Evolutionary conservation across 2,329 filamentous ascomycete species (phyloP).

Genomic region (Calonectria crousiana): DNA sequence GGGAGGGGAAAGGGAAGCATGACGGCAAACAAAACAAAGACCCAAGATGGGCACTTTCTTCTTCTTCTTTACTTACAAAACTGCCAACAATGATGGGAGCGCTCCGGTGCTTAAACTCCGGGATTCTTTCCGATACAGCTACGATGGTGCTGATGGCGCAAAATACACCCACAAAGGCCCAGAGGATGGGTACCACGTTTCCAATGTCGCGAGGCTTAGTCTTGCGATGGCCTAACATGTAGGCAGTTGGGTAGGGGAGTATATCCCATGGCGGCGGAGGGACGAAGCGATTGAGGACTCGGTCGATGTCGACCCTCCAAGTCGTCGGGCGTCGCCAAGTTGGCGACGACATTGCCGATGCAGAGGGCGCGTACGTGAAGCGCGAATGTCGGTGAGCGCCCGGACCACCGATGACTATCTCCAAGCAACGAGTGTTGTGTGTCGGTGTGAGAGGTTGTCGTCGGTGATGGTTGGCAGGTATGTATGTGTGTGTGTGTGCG

Average conservation of each 20-base stretch:
- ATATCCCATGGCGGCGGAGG: conserved; percentile 73
- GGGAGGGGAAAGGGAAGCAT: not conserved
- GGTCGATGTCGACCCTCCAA: conserved; percentile 81
- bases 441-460: not conserved
- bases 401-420: not conserved
- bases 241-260: conserved; percentile 75
- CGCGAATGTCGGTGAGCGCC: not conserved
- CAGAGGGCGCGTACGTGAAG: not conserved
- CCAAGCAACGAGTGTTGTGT: not conserved
- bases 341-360: conserved; percentile 26
- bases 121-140: conserved; percentile 65
- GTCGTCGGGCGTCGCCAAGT: conserved; percentile 28
- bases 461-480: not conserved
- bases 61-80: conserved; percentile 67
- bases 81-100: conserved; percentile 75
- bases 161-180: conserved; percentile 76
- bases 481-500: not conserved
- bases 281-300: conserved; percentile 77
- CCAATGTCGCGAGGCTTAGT: conserved; percentile 57
- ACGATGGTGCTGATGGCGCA: conserved; percentile 70
- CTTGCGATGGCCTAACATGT: conserved; percentile 75
- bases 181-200: conserved; percentile 70
- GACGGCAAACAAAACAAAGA: not conserved
- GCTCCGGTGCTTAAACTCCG: conserved; percentile 63
- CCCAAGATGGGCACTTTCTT: not conserved